Evolutionary conservation across 495 filamentous ascomycete genomes (phyloP).

Genomic region (Astrothelium subdiscretum): DNA sequence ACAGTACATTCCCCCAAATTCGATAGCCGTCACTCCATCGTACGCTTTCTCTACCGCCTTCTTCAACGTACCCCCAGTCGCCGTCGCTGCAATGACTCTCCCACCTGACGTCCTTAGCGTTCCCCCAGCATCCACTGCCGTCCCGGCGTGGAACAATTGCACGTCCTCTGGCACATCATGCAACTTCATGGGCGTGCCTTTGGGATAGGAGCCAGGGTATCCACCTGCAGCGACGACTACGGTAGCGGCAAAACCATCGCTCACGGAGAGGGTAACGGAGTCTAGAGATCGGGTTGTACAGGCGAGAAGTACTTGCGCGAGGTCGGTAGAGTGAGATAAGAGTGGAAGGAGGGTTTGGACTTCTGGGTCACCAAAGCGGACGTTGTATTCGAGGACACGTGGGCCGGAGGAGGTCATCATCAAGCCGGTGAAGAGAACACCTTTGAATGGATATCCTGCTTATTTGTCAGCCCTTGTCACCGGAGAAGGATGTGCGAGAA

Average conservation of each 20-base stretch:
- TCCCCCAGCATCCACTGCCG: conserved; percentile 44
- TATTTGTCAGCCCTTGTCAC: background rate
- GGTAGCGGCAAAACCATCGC: conserved; percentile 63
- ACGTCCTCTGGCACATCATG: conserved; percentile 30
- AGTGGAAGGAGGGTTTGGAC: conserved; percentile 85
- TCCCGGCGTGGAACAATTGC: conserved; percentile 78
- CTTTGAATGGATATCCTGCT: conserved; percentile 60
- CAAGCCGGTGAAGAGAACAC: conserved; percentile 85
- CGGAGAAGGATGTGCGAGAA: background rate
- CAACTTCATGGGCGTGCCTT: conserved; percentile 64
- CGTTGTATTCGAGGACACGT: conserved; percentile 92
- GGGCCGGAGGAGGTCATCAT: conserved; percentile 88
- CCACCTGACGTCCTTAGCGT: conserved; percentile 69
- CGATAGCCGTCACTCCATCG: conserved; percentile 59
- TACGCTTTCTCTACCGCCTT: conserved; percentile 80
- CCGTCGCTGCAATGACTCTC: conserved; percentile 80
- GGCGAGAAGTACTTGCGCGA: conserved; percentile 83
- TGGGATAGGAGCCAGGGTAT: conserved; percentile 84
- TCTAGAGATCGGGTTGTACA: conserved; percentile 68
- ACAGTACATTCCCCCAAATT: conserved; percentile 86
- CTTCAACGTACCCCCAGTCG: conserved; percentile 61
- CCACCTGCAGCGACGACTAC: conserved; percentile 89
- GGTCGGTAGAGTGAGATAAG: conserved; percentile 57
- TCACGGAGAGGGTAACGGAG: conserved; percentile 53
- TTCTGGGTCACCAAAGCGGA: conserved; percentile 92